A percentile compares a stretch with the other conserved stretches of the same genome.
phyloP scores from a whole-genome alignment of 2,329 filamentous ascomycete genomes.

The Botrytis fragariae region DNA sequence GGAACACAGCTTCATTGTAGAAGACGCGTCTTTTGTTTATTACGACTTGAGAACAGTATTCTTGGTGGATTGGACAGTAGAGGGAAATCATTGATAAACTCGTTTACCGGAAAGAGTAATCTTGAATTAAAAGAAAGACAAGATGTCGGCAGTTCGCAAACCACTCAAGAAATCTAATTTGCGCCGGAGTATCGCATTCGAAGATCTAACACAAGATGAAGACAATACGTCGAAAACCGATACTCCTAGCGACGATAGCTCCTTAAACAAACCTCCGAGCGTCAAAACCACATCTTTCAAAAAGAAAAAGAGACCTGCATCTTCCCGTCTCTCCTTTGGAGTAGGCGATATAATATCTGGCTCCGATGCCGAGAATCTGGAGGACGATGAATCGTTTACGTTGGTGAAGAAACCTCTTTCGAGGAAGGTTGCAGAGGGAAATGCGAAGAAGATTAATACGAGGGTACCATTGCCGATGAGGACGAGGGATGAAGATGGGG shows the following conservation, averaged over 20 bases:
- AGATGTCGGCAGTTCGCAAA: conserved; percentile 44
- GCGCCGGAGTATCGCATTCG: conserved; percentile 53
- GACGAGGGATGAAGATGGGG: conserved; percentile 52
- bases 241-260: conserved; percentile 12
- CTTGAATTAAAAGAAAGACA: background rate
- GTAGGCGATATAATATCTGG: conserved; percentile 54
- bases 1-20: background rate
- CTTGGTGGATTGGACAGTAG: too few species aligned
- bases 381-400: conserved; percentile 54
- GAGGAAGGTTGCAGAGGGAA: conserved; percentile 64
- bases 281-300: conserved; percentile 54
- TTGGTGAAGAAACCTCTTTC: conserved; percentile 63
- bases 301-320: conserved; percentile 62
- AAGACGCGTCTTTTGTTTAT: background rate
- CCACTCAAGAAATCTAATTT: conserved; percentile 57
- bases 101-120: background rate
- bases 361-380: conserved; percentile 51
- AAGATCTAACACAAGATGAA: conserved; percentile 36
- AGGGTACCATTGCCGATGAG: conserved; percentile 27
- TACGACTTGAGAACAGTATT: background rate
- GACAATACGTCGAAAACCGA: conserved; percentile 23
- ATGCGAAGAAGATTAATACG: conserved; percentile 55
- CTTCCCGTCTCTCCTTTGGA: conserved; percentile 75
- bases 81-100: background rate
- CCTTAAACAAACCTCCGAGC: conserved; percentile 43